A percentile compares a stretch with the other conserved stretches of the same genome.
phyloP scores from a whole-genome alignment of 2,329 filamentous ascomycete genomes.

The Aspergillus ruber region DNA sequence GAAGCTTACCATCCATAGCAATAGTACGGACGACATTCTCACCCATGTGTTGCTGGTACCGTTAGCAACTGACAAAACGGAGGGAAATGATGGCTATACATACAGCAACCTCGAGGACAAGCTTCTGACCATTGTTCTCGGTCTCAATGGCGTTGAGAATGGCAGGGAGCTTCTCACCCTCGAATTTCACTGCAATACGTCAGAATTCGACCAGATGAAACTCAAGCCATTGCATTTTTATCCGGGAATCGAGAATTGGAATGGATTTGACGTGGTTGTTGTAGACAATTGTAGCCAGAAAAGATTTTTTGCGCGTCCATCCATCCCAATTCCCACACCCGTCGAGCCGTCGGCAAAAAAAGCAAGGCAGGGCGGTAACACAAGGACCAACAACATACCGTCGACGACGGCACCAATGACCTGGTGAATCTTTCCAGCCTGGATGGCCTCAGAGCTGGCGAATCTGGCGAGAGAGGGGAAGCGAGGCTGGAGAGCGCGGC shows the following conservation, averaged over 20 bases:
- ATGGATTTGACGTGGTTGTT: slow-evolving; percentile 19
- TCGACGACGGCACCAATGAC: slow-evolving; percentile 99
- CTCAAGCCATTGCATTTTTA: not conserved
- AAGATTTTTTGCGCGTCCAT: slow-evolving; percentile 37
- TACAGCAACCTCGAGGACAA: slow-evolving; percentile 96
- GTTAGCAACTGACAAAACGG: slow-evolving; percentile 9
- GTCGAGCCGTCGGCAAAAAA: not conserved
- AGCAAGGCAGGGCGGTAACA: slow-evolving; percentile 8
- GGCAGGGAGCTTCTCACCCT: slow-evolving; percentile 81
- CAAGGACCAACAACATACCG: slow-evolving; percentile 55
- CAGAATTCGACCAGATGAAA: slow-evolving; percentile 20
- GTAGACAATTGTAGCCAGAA: slow-evolving; percentile 21
- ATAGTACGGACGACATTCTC: slow-evolving; percentile 99
- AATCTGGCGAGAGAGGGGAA: slow-evolving; percentile 56
- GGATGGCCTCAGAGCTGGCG: slow-evolving; percentile 52
- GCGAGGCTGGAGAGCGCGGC: slow-evolving; percentile 52
- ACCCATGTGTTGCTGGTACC: slow-evolving; percentile 88
- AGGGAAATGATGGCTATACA: slow-evolving; percentile 27
- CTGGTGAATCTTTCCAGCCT: slow-evolving; percentile 62
- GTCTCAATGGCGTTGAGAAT: slow-evolving; percentile 97
- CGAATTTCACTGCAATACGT: slow-evolving; percentile 76
- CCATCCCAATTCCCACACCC: no score
- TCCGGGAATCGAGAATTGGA: slow-evolving; percentile 7
- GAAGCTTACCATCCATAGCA: slow-evolving; percentile 94
- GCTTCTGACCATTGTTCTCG: slow-evolving; percentile 85